Evolutionary conservation across 768 basidiomycete genomes (phyloP).

Genomic region (Calocera viscosa): DNA sequence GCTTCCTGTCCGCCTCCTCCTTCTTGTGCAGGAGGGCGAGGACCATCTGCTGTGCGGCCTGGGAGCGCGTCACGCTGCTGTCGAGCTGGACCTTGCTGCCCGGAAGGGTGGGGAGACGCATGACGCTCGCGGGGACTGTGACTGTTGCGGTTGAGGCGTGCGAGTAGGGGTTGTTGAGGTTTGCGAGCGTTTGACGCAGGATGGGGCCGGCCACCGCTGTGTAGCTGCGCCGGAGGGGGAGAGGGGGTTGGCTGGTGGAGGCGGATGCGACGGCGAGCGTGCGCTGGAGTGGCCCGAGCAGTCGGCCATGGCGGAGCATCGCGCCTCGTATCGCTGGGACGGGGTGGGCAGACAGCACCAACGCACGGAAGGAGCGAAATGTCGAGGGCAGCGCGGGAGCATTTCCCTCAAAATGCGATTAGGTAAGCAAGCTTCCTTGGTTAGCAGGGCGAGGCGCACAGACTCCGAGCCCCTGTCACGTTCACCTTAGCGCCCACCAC

Average conservation of each 20-base stretch:
- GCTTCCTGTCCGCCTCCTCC: background rate
- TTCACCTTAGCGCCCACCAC: background rate
- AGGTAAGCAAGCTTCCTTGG: too few relatives aligned
- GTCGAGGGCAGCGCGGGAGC: background rate
- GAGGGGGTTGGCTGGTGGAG: background rate
- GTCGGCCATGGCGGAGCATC: background rate
- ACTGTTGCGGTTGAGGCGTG: background rate
- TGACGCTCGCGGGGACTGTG: background rate
- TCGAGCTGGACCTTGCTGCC: background rate
- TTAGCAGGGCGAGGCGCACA: too few relatives aligned
- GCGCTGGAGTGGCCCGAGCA: background rate
- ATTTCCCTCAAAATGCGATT: too few relatives aligned
- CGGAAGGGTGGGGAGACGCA: background rate
- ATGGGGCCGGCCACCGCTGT: background rate
- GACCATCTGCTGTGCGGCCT: conserved; percentile 4
- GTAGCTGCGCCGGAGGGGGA: too few relatives aligned
- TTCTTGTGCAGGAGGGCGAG: background rate
- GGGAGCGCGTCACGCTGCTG: background rate
- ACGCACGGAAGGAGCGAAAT: background rate
- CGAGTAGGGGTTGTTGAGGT: background rate
- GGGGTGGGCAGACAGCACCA: too few relatives aligned
- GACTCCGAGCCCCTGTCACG: too few relatives aligned
- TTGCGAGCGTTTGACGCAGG: background rate
- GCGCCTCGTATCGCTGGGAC: background rate
- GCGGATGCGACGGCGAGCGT: too few relatives aligned